phyloP scores from a whole-genome alignment of 73 alveolate genomes.

The Uronychia binucleata region DNA sequence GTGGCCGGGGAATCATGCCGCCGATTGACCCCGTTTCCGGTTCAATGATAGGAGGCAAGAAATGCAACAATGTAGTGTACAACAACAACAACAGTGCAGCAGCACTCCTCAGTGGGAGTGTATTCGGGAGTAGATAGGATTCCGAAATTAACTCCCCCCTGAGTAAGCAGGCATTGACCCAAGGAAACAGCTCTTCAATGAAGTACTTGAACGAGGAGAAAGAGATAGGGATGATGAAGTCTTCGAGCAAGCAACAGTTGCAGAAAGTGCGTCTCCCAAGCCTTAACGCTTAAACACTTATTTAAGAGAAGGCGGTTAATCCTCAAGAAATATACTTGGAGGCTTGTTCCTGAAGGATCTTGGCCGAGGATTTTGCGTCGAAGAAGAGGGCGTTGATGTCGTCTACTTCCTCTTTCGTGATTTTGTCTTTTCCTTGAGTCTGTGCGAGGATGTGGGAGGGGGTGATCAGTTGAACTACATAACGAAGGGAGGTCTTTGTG shows the following conservation, averaged over 20 bases:
- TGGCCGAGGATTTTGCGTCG: constrained; percentile 98
- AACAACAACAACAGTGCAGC: neutral
- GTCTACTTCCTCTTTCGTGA: constrained; percentile 80
- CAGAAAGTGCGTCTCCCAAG: neutral
- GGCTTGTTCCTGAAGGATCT: constrained; percentile 95
- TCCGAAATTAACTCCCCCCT: neutral
- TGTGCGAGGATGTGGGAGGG: constrained; percentile 96
- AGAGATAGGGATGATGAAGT: neutral
- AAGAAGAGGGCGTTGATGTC: constrained; percentile 94
- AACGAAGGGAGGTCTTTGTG: constrained; percentile 85
- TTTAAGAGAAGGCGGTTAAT: no score
- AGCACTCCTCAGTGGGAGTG: neutral
- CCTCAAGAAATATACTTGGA: constrained; percentile 91
- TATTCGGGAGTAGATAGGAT: neutral
- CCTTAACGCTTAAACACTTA: neutral
- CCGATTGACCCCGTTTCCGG: neutral
- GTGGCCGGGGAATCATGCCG: neutral
- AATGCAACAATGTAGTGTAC: neutral
- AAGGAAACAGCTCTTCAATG: neutral
- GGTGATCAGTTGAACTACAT: constrained; percentile 93
- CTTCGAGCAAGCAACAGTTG: neutral
- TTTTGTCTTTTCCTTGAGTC: constrained; percentile 93
- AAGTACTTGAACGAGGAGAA: neutral
- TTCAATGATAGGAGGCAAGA: neutral
- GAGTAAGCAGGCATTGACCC: neutral